phyloP scores from a whole-genome alignment of 768 basidiomycete species.

The Tulasnella sp. region DNA sequence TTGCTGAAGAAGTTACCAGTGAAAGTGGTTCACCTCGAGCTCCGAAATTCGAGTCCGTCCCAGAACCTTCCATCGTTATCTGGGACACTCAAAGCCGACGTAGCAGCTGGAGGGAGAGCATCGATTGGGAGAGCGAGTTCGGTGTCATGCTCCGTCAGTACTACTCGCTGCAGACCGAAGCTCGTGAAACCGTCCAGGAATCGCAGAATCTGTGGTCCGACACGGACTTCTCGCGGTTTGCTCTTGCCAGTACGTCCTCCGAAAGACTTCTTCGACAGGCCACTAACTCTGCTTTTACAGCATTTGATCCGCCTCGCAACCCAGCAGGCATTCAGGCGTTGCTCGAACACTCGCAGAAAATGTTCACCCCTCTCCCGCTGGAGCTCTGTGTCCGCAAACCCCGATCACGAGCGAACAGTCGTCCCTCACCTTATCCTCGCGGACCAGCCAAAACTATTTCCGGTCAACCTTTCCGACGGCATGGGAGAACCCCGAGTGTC shows the following conservation, averaged over 20 bases:
- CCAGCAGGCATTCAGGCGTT: conserved; percentile 33
- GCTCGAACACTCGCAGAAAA: conserved; percentile 35
- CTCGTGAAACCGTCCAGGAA: conserved; percentile 31
- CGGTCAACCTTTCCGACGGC: conserved; percentile 16
- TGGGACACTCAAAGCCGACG: conserved; percentile 12
- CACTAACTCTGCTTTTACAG: conserved; percentile 18
- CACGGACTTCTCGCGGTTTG: conserved; percentile 37
- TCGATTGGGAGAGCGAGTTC: conserved; percentile 30
- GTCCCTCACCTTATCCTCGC: conserved; percentile 23
- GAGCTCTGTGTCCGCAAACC: conserved; percentile 35
- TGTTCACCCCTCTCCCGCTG: conserved; percentile 30
- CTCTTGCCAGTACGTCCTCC: conserved; percentile 30
- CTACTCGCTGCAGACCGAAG: conserved; percentile 32
- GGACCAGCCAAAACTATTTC: background rate
- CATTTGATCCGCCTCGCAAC: conserved; percentile 35
- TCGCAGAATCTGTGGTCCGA: conserved; percentile 35
- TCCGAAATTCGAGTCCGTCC: conserved; percentile 16
- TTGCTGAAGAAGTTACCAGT: conserved; percentile 65
- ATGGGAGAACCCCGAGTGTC: conserved; percentile 28
- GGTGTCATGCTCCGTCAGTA: conserved; percentile 25
- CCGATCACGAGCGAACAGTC: conserved; percentile 33
- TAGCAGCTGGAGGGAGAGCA: conserved; percentile 18
- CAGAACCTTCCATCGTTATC: conserved; percentile 11
- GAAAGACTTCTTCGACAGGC: background rate
- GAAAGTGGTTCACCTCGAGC: conserved; percentile 37